Conservation (phyloP, 176 grass and related monocot species). For the Poa annua region DNA sequence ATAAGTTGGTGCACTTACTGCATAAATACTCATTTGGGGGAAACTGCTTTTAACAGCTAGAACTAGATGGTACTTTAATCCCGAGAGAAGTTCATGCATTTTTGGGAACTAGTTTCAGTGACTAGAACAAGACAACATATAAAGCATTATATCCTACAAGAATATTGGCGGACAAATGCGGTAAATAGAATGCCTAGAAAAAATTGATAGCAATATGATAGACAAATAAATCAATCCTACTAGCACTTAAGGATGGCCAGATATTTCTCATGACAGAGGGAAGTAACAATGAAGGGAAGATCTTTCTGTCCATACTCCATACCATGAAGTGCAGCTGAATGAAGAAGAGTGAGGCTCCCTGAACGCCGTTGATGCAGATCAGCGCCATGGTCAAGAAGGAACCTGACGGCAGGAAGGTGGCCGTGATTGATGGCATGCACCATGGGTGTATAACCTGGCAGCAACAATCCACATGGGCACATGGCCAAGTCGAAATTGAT, state of each 20-base stretch:
- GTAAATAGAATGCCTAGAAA: not conserved
- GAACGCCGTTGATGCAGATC: conserved; percentile 7
- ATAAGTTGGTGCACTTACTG: too few relatives aligned
- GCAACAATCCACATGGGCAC: not conserved
- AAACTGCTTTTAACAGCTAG: too few relatives aligned
- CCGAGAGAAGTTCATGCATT: too few relatives aligned
- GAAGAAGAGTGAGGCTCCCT: not conserved
- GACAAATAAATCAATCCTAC: not conserved
- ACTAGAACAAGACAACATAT: not conserved
- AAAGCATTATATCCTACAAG: not conserved
- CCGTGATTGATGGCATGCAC: conserved; percentile 30
- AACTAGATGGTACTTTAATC: too few relatives aligned
- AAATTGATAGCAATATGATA: too few relatives aligned
- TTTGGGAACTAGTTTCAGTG: not conserved
- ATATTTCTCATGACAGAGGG: not conserved
- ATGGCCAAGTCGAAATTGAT: not conserved
- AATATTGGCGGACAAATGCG: not conserved
- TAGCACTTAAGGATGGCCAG: not conserved
- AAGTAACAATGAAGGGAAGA: not conserved
- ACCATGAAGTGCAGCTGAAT: conserved; percentile 21
- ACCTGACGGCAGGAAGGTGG: conserved; percentile 39
- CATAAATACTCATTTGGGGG: too few relatives aligned
- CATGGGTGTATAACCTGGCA: conserved; percentile 14
- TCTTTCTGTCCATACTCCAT: not conserved
- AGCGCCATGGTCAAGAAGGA: conserved; percentile 36